Conservation (phyloP, 148 eudicot species). For the Fagopyrum tataricum region DNA sequence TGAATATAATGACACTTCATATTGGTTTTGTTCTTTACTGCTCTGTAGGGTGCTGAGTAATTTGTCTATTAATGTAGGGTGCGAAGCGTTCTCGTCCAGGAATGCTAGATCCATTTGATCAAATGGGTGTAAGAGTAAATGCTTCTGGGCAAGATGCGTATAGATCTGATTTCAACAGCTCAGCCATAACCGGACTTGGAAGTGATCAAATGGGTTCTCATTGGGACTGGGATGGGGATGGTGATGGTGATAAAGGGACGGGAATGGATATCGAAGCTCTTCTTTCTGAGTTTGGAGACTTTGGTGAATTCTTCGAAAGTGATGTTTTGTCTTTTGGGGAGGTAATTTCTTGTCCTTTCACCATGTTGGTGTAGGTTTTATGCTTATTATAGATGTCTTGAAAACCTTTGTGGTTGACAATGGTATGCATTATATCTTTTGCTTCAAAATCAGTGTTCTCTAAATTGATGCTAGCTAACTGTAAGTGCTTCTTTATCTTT, state of each 20-base stretch:
- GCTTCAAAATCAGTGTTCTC: not conserved
- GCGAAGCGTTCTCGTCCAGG: conserved; percentile 73
- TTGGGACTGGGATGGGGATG: conserved; percentile 98
- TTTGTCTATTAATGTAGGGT: conserved; percentile 52
- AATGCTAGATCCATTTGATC: conserved; percentile 52
- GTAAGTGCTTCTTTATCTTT: not conserved
- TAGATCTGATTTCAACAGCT: conserved; percentile 41
- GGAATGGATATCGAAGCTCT: conserved; percentile 92
- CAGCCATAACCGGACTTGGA: conserved; percentile 45
- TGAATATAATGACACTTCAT: not conserved
- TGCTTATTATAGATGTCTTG: not conserved
- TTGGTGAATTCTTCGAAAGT: conserved; percentile 88
- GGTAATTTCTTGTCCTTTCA: conserved; percentile 34
- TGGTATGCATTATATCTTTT: not conserved
- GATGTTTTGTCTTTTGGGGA: conserved; percentile 90
- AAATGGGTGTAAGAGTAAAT: conserved; percentile 45
- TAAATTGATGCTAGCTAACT: not conserved
- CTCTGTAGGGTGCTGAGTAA: not conserved
- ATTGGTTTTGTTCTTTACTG: not conserved
- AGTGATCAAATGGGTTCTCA: conserved; percentile 54
- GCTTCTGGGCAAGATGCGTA: conserved; percentile 38
- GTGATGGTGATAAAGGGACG: conserved; percentile 56
- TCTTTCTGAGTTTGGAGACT: conserved; percentile 91
- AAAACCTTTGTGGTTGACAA: not conserved
- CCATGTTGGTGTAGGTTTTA: not conserved